Conservation (phyloP, 768 basidiomycete genomes). For the Pisolithus tinctorius region DNA sequence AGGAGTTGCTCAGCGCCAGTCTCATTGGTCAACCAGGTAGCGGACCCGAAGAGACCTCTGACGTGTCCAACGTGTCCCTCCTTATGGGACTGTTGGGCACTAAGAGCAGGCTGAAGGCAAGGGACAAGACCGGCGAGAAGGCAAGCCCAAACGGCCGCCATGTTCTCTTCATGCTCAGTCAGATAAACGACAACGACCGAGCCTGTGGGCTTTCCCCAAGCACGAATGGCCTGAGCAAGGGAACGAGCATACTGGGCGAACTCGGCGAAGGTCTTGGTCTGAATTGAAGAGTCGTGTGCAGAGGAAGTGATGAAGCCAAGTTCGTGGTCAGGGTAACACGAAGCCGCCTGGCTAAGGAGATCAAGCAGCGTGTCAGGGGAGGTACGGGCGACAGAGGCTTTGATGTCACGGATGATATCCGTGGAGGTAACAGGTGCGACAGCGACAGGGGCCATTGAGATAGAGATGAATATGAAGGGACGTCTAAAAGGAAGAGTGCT, state of each 20-base stretch:
- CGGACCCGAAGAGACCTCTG: slow-evolving; percentile 22
- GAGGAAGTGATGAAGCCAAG: slow-evolving; percentile 9
- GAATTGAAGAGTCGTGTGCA: slow-evolving; percentile 11
- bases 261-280: slow-evolving; percentile 2
- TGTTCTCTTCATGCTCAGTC: slow-evolving; percentile 29
- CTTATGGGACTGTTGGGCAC: slow-evolving; percentile 26
- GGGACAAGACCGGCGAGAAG: slow-evolving; percentile 25
- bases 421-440: slow-evolving; percentile 7
- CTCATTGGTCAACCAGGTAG: slow-evolving; percentile 27
- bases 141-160: slow-evolving; percentile 27
- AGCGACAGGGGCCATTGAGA: slow-evolving; percentile 14
- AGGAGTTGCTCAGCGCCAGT: slow-evolving; percentile 19
- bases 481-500: neutral
- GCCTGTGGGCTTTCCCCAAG: slow-evolving; percentile 7
- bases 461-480: neutral
- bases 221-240: slow-evolving; percentile 6
- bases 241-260: slow-evolving; percentile 8
- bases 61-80: slow-evolving; percentile 25
- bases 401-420: slow-evolving; percentile 8
- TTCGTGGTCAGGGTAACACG: slow-evolving; percentile 3
- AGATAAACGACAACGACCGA: slow-evolving; percentile 17
- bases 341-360: slow-evolving; percentile 5
- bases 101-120: slow-evolving; percentile 27
- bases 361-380: slow-evolving; percentile 5
- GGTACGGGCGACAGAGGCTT: neutral